phyloP scores from a whole-genome alignment of 305 asterid genomes.

The Solanum hybrid region DNA sequence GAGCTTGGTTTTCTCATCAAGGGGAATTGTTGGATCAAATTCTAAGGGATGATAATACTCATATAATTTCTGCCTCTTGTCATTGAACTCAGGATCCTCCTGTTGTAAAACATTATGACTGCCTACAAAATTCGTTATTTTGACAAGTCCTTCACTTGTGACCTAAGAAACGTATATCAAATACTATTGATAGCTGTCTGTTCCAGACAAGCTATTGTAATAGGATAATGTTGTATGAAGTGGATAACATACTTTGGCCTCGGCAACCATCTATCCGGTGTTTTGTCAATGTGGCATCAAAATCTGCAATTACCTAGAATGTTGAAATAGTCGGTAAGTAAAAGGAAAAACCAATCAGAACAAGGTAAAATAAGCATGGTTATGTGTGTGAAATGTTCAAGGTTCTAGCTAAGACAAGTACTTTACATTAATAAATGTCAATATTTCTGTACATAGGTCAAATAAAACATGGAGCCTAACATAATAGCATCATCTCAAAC shows the following conservation, averaged over 20 bases:
- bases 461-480: not conserved
- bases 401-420: not conserved
- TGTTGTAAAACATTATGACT: slow-evolving; percentile 77
- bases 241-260: slow-evolving; percentile 59
- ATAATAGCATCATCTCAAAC: not conserved
- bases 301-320: slow-evolving; percentile 83
- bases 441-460: not conserved
- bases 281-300: slow-evolving; percentile 79
- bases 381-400: not conserved
- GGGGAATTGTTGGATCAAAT: slow-evolving; percentile 69
- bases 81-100: slow-evolving; percentile 66
- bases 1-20: slow-evolving; percentile 70
- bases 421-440: not conserved
- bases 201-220: not conserved
- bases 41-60: slow-evolving; percentile 88
- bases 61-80: slow-evolving; percentile 60
- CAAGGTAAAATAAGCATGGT: not conserved
- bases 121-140: slow-evolving; percentile 40
- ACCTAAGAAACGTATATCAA: not conserved
- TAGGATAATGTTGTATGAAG: not conserved
- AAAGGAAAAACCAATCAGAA: not conserved
- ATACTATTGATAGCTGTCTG: not conserved
- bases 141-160: slow-evolving; percentile 12
- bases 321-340: not conserved
- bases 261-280: slow-evolving; percentile 68